Percentiles rank a stretch among this genome's conserved stretches.
These are phyloP conservation scores for Candida piceae DNA, from an alignment of 805 yeast species.

Conservation along the genomic window DNA sequence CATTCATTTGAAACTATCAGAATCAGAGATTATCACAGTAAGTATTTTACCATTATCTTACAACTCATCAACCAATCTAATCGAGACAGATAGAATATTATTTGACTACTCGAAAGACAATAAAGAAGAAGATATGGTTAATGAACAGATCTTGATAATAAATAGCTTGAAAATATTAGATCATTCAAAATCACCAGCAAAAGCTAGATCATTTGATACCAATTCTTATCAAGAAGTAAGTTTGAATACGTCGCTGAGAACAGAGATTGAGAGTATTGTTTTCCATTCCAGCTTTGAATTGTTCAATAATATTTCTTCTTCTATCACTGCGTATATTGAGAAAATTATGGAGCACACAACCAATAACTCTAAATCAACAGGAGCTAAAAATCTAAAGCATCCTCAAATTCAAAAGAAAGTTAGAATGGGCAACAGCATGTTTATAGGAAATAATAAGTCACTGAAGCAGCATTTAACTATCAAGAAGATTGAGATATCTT, in stretches of 20 bases:
- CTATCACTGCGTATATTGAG: conserved; percentile 2
- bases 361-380: neutral
- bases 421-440: conserved; percentile 23
- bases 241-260: conserved; percentile 10
- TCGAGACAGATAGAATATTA: conserved; percentile 32
- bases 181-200: conserved; percentile 1
- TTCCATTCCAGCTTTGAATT: conserved; percentile 24
- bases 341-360: neutral
- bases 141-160: conserved; percentile 19
- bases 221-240: conserved; percentile 26
- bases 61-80: conserved; percentile 29
- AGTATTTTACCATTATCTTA: conserved; percentile 41
- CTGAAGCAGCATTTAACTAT: conserved; percentile 12
- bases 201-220: conserved; percentile 21
- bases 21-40: conserved; percentile 17
- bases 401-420: conserved; percentile 10
- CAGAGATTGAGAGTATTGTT: conserved; percentile 22
- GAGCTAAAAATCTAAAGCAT: neutral
- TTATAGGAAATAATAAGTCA: conserved; percentile 14
- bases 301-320: conserved; percentile 23
- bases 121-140: conserved; percentile 1
- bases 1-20: conserved; percentile 22
- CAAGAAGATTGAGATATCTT: conserved; percentile 7
- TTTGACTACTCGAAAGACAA: conserved; percentile 13
- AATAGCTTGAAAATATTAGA: conserved; percentile 16